Conservation (phyloP, 2,329 filamentous ascomycete genomes). For the Calonectria hawksworthii region DNA sequence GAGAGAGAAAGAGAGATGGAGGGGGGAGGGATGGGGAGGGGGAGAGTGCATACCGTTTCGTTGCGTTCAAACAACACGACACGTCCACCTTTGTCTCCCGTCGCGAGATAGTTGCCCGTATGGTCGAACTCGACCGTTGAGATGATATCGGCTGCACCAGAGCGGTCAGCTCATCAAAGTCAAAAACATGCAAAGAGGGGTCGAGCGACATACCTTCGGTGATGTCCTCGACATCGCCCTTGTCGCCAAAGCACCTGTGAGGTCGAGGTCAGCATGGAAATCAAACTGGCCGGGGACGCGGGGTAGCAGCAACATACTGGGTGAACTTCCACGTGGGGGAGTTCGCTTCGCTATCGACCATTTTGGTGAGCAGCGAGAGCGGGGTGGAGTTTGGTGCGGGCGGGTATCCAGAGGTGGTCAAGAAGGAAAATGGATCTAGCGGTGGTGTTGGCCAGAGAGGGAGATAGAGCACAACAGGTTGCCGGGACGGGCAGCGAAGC, state of each 20-base stretch:
- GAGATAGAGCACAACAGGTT: slow-evolving; percentile 30
- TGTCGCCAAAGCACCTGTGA: slow-evolving; percentile 96
- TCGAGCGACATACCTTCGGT: slow-evolving; percentile 80
- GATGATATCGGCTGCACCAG: slow-evolving; percentile 82
- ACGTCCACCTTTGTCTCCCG: slow-evolving; percentile 89
- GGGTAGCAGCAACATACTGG: slow-evolving; percentile 76
- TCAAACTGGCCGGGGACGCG: slow-evolving; percentile 5
- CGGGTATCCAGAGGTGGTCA: slow-evolving; percentile 40
- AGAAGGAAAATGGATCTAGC: slow-evolving; percentile 36
- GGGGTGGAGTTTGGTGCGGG: slow-evolving; percentile 42
- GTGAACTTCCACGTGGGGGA: slow-evolving; percentile 99
- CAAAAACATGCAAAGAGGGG: slow-evolving; percentile 27
- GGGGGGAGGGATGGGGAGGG: too few relatives aligned
- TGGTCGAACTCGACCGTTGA: slow-evolving; percentile 93
- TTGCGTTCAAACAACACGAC: slow-evolving; percentile 93
- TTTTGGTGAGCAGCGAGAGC: slow-evolving; percentile 69
- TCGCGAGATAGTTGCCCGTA: slow-evolving; percentile 89
- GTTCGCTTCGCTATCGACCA: slow-evolving; percentile 96
- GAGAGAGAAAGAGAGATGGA: neutral
- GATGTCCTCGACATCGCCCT: slow-evolving; percentile 99
- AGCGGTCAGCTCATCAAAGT: slow-evolving; percentile 37
- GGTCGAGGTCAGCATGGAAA: slow-evolving; percentile 36
- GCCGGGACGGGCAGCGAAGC: slow-evolving; percentile 30
- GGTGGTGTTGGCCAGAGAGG: slow-evolving; percentile 39
- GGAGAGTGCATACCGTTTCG: slow-evolving; percentile 79